phyloP scores from a whole-genome alignment of 495 filamentous ascomycete species.

The Trichocladium uniseriatum region DNA sequence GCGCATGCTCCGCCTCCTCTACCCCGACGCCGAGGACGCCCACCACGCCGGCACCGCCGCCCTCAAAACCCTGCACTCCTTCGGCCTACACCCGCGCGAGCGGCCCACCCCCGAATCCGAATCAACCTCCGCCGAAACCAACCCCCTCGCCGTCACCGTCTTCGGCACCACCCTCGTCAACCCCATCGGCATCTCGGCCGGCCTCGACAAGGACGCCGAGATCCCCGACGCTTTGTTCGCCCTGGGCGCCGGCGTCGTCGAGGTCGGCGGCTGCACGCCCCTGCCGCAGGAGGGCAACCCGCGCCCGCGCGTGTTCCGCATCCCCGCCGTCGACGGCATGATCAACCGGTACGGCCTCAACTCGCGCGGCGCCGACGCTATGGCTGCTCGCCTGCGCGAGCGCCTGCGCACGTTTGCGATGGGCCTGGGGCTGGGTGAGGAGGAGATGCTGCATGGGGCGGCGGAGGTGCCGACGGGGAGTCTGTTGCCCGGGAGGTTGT shows the following conservation, averaged over 20 bases:
- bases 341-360: conserved; percentile 96
- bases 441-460: conserved; percentile 63
- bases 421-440: conserved; percentile 56
- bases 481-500: conserved; percentile 59
- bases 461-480: conserved; percentile 59
- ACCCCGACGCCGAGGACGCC: conserved; percentile 81
- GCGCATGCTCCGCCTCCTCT: conserved; percentile 59
- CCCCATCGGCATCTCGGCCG: conserved; percentile 85
- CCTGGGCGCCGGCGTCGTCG: conserved; percentile 72
- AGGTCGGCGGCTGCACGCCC: conserved; percentile 85
- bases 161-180: conserved; percentile 73
- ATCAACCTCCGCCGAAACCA: conserved; percentile 10
- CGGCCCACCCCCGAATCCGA: conserved; percentile 29
- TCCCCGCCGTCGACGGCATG: conserved; percentile 70
- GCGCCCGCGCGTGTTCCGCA: conserved; percentile 75
- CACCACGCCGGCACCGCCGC: conserved; percentile 65
- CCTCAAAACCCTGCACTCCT: conserved; percentile 57
- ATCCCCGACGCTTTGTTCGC: conserved; percentile 74
- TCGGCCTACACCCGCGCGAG: conserved; percentile 68
- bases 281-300: conserved; percentile 78
- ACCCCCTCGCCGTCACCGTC: conserved; percentile 43
- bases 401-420: conserved; percentile 70
- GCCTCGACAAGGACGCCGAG: conserved; percentile 88
- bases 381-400: conserved; percentile 70
- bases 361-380: conserved; percentile 75